Evolutionary conservation across 2,329 filamentous ascomycete genomes (phyloP).

Genomic region (Aspergillus cejpii): DNA sequence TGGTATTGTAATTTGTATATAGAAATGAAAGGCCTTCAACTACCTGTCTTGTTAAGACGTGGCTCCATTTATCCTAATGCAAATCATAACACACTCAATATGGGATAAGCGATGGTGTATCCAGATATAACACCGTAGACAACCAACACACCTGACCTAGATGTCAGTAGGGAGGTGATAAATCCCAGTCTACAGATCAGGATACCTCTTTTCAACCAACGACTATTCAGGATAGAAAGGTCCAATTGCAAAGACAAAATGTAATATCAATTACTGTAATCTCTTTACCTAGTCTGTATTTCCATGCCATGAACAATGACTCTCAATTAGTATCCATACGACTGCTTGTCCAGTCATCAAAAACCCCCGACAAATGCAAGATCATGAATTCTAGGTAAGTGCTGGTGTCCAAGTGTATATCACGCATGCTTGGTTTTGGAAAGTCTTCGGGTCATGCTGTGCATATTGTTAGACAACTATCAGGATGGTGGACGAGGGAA

Average conservation of each 20-base stretch:
- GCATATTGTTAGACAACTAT: constrained; percentile 1
- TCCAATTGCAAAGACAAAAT: constrained; percentile 1
- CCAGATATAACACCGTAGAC: too few species aligned
- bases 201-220: too few species aligned
- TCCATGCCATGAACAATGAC: constrained; percentile 8
- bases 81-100: too few species aligned
- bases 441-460: constrained; percentile 37
- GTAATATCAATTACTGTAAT: constrained; percentile 7
- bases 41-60: too few species aligned
- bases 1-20: too few species aligned
- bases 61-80: too few species aligned
- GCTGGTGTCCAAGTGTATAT: constrained; percentile 10
- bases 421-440: constrained; percentile 24
- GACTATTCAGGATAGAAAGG: constrained; percentile 1
- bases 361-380: constrained; percentile 13
- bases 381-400: constrained; percentile 7
- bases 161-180: too few species aligned
- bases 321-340: constrained; percentile 14
- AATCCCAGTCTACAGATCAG: too few species aligned
- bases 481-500: background rate
- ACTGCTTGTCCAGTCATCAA: constrained; percentile 13
- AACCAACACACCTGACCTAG: too few species aligned
- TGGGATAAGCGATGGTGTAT: too few species aligned
- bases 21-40: too few species aligned
- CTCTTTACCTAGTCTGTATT: constrained; percentile 9